These are phyloP conservation scores for Sonneratia alba DNA, from an alignment of 345 rosid species.

Conservation along the genomic window DNA sequence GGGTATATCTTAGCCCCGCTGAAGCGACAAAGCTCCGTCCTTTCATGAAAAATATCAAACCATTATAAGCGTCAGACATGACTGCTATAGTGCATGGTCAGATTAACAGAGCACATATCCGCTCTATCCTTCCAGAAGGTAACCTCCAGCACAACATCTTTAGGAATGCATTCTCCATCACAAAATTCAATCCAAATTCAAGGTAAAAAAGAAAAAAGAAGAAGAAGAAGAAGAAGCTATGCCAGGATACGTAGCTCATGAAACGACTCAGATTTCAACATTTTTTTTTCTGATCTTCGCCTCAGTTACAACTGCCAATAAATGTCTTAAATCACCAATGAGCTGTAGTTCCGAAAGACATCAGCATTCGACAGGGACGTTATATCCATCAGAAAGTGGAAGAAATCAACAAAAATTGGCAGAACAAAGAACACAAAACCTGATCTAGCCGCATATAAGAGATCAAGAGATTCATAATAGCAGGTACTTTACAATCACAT, in stretches of 20 bases:
- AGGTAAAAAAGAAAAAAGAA: too few species aligned
- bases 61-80: neutral
- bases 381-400: neutral
- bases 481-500: neutral
- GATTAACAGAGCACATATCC: too few species aligned
- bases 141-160: neutral
- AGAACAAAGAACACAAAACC: too few species aligned
- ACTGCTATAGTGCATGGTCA: too few species aligned
- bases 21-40: conserved; percentile 70
- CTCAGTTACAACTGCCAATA: neutral
- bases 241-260: too few species aligned
- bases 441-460: neutral
- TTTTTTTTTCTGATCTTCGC: neutral
- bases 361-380: neutral
- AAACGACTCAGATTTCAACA: too few species aligned
- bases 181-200: neutral
- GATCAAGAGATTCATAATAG: neutral
- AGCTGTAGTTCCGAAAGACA: neutral
- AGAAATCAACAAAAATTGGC: neutral
- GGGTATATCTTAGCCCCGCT: conserved; percentile 71
- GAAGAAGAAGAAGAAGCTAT: too few species aligned
- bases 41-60: conserved; percentile 3
- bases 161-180: neutral
- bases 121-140: too few species aligned
- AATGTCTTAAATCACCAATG: neutral